Evolutionary conservation across 768 basidiomycete genomes (phyloP).

Genomic region (Ramaria rubella): DNA sequence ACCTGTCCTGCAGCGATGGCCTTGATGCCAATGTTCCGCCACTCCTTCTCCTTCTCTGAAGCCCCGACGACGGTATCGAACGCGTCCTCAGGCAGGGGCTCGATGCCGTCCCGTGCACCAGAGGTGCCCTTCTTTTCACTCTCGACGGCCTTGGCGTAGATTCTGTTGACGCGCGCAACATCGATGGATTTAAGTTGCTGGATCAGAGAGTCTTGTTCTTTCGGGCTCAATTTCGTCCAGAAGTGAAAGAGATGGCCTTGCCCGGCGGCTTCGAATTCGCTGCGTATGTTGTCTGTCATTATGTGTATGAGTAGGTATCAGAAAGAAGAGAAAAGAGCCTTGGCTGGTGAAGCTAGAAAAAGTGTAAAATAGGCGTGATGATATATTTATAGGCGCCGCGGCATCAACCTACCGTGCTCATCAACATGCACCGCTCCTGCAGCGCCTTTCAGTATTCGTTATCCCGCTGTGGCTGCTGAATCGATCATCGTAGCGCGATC

Average conservation of each 20-base stretch:
- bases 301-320: not conserved
- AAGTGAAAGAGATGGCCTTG: constrained; percentile 90
- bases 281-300: constrained; percentile 5
- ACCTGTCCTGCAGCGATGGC: constrained; percentile 81
- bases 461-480: no score
- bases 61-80: constrained; percentile 55
- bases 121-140: constrained; percentile 47
- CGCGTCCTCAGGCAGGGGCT: constrained; percentile 75
- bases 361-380: not conserved
- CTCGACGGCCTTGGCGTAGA: constrained; percentile 70
- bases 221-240: constrained; percentile 62
- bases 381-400: no score
- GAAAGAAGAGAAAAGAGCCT: not conserved
- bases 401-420: no score
- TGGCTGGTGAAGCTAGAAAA: not conserved
- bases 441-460: no score
- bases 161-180: constrained; percentile 84
- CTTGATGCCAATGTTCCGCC: constrained; percentile 71
- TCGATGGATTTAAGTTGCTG: constrained; percentile 75
- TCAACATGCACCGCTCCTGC: no score
- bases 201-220: constrained; percentile 57
- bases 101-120: constrained; percentile 44
- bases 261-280: constrained; percentile 66
- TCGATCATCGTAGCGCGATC: no score
- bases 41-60: constrained; percentile 54